phyloP scores from a whole-genome alignment of 2,329 filamentous ascomycete species.

The Colletotrichum neosansevieriae region DNA sequence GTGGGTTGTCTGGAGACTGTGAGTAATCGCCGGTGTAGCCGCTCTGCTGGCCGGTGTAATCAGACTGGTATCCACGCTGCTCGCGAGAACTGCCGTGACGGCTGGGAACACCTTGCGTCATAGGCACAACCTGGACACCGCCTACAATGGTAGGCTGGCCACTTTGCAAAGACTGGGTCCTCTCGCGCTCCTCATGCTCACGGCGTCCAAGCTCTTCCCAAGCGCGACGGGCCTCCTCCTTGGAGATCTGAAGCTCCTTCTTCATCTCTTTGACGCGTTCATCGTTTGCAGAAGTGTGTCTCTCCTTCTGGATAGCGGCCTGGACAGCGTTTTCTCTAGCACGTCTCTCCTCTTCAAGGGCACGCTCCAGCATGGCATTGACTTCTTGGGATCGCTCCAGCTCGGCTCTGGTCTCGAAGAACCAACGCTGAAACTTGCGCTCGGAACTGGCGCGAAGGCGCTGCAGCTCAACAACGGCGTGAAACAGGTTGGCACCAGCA shows the following conservation, averaged over 20 bases:
- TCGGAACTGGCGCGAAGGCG: constrained; percentile 94
- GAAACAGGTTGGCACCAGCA: constrained; percentile 95
- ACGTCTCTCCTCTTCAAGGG: constrained; percentile 80
- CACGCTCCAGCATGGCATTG: constrained; percentile 81
- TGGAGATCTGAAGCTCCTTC: constrained; percentile 92
- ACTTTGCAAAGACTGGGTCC: constrained; percentile 85
- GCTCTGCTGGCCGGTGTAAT: constrained; percentile 46
- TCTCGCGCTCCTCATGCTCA: constrained; percentile 92
- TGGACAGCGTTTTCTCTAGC: constrained; percentile 75
- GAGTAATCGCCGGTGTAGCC: constrained; percentile 53
- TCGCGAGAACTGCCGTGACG: constrained; percentile 62
- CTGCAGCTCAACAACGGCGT: constrained; percentile 96
- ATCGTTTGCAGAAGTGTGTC: constrained; percentile 77
- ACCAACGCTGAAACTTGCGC: constrained; percentile 98
- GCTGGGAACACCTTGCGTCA: constrained; percentile 78
- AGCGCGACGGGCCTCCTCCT: constrained; percentile 92
- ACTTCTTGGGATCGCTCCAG: constrained; percentile 87
- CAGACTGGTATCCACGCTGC: constrained; percentile 46
- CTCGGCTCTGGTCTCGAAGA: constrained; percentile 92
- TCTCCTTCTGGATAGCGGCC: constrained; percentile 74
- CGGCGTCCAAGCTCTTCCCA: constrained; percentile 97
- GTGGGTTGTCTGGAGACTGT: constrained; percentile 58
- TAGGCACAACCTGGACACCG: constrained; percentile 94
- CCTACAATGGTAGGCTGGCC: constrained; percentile 91
- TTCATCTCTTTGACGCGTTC: constrained; percentile 90